These are phyloP conservation scores for Zymoseptoria ardabiliae DNA, from an alignment of 2,329 filamentous ascomycete genomes.

Conservation along the genomic window DNA sequence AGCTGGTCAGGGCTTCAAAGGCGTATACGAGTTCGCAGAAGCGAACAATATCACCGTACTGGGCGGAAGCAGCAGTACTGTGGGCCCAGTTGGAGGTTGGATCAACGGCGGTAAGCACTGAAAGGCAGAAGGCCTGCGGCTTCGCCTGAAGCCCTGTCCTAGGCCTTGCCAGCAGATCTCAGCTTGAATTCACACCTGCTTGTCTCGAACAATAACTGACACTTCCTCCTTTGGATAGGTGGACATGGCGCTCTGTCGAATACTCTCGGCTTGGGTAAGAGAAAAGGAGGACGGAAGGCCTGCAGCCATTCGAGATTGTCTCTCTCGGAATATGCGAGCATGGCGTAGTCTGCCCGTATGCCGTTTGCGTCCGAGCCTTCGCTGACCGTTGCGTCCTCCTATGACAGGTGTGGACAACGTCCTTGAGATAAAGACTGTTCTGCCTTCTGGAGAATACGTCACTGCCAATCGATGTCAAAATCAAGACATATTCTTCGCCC, in stretches of 20 bases:
- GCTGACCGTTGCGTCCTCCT: too few species aligned
- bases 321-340: too few species aligned
- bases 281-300: too few species aligned
- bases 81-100: conserved; percentile 22
- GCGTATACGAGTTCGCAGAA: conserved; percentile 15
- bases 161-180: too few species aligned
- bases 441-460: conserved; percentile 19
- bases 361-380: too few species aligned
- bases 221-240: too few species aligned
- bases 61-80: conserved; percentile 18
- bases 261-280: conserved; percentile 16
- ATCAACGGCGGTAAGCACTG: conserved; percentile 19
- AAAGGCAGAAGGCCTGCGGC: too few species aligned
- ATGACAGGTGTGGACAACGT: conserved; percentile 18
- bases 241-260: conserved; percentile 9
- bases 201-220: too few species aligned
- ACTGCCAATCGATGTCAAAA: conserved; percentile 31
- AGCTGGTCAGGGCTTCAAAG: conserved; percentile 17
- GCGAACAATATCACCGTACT: conserved; percentile 17
- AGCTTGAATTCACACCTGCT: too few species aligned
- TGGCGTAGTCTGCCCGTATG: too few species aligned
- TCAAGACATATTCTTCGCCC: conserved; percentile 45
- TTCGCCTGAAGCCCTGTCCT: too few species aligned
- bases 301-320: too few species aligned
- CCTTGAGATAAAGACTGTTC: conserved; percentile 17